phyloP scores from a whole-genome alignment of 257 asterid genomes.

The Nicotiana otophora region DNA sequence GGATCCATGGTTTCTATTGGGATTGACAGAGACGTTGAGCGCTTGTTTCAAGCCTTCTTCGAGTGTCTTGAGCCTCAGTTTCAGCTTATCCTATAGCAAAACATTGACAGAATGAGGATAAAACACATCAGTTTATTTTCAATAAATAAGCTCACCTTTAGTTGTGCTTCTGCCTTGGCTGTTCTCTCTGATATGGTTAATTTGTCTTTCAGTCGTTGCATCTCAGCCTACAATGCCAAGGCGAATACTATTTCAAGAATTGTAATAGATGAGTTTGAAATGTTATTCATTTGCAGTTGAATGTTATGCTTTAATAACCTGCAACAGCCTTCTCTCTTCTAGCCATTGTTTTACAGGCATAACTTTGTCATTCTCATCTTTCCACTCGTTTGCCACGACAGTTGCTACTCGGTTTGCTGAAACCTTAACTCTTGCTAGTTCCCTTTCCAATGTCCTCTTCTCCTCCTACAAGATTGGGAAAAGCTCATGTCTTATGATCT shows the following conservation, averaged over 20 bases:
- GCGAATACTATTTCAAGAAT: slow-evolving; percentile 1
- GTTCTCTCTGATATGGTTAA: slow-evolving; percentile 66
- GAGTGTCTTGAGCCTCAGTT: slow-evolving; percentile 73
- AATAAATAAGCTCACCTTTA: slow-evolving; percentile 46
- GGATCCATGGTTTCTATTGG: slow-evolving; percentile 22
- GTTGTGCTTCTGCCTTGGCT: slow-evolving; percentile 74
- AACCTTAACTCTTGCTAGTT: slow-evolving; percentile 77
- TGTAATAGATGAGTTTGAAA: background rate
- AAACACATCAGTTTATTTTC: background rate
- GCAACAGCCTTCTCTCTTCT: slow-evolving; percentile 77
- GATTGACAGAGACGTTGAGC: slow-evolving; percentile 25
- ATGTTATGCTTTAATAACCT: slow-evolving; percentile 32
- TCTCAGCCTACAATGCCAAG: slow-evolving; percentile 51
- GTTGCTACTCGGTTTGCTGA: slow-evolving; percentile 76
- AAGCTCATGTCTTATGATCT: slow-evolving; percentile 10
- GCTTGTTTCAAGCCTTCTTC: slow-evolving; percentile 62
- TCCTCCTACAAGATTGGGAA: slow-evolving; percentile 51
- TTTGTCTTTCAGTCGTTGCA: slow-evolving; percentile 71
- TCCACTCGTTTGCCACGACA: slow-evolving; percentile 92
- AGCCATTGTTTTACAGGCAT: slow-evolving; percentile 98
- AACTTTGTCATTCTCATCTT: slow-evolving; percentile 77
- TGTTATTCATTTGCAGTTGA: background rate
- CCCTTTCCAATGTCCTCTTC: slow-evolving; percentile 81
- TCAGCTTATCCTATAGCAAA: slow-evolving; percentile 68
- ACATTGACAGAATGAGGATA: background rate